These are phyloP conservation scores for Batkoa obscura DNA, from an alignment of 371 early-diverging fungal species.

Conservation along the genomic window DNA sequence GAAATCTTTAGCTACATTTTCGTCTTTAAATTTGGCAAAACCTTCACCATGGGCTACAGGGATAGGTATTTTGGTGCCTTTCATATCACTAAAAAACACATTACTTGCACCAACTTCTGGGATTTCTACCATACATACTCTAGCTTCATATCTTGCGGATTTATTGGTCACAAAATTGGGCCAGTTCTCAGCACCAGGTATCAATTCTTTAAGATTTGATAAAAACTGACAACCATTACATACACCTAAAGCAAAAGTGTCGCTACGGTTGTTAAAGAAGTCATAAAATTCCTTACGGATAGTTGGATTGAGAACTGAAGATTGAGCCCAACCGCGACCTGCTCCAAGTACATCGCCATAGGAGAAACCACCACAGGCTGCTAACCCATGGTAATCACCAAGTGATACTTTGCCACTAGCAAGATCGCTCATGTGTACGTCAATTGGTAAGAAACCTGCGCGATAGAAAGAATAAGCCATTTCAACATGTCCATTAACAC, in stretches of 20 bases:
- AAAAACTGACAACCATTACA: constrained; percentile 98
- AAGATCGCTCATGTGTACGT: constrained; percentile 95
- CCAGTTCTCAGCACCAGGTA: constrained; percentile 70
- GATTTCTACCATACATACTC: constrained; percentile 61
- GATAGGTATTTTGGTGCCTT: constrained; percentile 76
- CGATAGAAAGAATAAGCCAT: constrained; percentile 83
- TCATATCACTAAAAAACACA: constrained; percentile 76
- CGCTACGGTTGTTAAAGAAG: constrained; percentile 57
- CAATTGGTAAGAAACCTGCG: constrained; percentile 79
- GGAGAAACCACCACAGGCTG: constrained; percentile 91
- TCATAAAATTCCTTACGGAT: constrained; percentile 50
- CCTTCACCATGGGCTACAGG: constrained; percentile 96
- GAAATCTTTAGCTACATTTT: constrained; percentile 20
- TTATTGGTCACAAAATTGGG: constrained; percentile 76
- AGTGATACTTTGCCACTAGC: constrained; percentile 46
- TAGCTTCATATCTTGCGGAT: constrained; percentile 85
- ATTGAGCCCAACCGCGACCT: constrained; percentile 92
- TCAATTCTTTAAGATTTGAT: constrained; percentile 55
- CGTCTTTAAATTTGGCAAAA: constrained; percentile 47
- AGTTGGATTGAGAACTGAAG: constrained; percentile 46
- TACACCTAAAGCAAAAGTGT: constrained; percentile 88
- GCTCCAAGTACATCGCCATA: constrained; percentile 97
- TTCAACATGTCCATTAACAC: constrained; percentile 85
- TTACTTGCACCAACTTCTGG: constrained; percentile 2
- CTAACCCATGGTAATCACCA: constrained; percentile 63